These are phyloP conservation scores for Venturia carpophila DNA, from an alignment of 2,329 filamentous ascomycete genomes.

Conservation along the genomic window DNA sequence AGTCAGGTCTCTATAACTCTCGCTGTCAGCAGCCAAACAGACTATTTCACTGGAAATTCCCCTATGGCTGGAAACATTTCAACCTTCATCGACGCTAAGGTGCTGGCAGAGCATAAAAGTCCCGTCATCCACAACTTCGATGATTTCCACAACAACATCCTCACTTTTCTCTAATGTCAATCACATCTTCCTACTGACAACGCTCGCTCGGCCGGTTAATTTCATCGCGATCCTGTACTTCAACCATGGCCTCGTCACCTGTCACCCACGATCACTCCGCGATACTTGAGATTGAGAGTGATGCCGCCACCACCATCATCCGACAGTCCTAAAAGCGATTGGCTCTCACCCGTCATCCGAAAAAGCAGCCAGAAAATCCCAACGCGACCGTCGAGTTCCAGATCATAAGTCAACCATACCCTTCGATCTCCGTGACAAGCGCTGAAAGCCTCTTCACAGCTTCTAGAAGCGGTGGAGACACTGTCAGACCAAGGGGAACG, in stretches of 20 bases:
- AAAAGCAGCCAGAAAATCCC: not conserved
- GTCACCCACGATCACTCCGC: not conserved
- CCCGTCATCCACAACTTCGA: too few relatives aligned
- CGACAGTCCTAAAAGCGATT: not conserved
- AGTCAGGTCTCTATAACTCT: too few relatives aligned
- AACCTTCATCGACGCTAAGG: not conserved
- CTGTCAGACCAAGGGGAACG: not conserved
- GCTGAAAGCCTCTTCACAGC: too few relatives aligned
- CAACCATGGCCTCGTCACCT: too few relatives aligned
- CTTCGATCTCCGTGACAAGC: too few relatives aligned
- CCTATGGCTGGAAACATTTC: not conserved
- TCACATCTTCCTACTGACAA: too few relatives aligned
- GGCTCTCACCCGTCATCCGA: not conserved
- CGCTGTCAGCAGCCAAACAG: too few relatives aligned
- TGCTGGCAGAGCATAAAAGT: not conserved
- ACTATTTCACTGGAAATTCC: slow-evolving; percentile 14
- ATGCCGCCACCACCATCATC: not conserved
- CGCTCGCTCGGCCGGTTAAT: too few relatives aligned
- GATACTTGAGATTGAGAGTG: not conserved
- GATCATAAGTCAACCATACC: too few relatives aligned
- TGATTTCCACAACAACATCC: too few relatives aligned
- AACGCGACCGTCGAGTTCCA: not conserved
- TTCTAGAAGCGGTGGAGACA: not conserved
- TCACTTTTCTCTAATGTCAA: too few relatives aligned
- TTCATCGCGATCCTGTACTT: too few relatives aligned